Evolutionary conservation across 169 alveolate species (phyloP), one percentile per base, ranked within the genome.

Genomic region (Cryptosporidium bovis): DNA sequence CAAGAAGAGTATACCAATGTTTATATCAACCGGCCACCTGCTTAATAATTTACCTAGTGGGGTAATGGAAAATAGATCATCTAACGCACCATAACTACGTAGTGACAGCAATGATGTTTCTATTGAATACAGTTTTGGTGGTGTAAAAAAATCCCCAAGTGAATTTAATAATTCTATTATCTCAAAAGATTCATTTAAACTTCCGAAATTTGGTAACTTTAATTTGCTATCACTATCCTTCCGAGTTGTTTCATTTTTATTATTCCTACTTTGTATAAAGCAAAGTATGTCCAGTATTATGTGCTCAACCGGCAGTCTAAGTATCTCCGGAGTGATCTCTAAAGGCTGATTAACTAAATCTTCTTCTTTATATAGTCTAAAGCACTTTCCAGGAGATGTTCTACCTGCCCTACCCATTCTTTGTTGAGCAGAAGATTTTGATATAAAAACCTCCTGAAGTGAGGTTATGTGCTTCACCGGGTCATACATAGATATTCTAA

Each of bases 341-440:
- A 77, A 48, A 18, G 69, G 96, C 20, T 94, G 90, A 82, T 92
- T 82, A 64, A 84, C 60, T 82, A 90, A 92, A 31, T 92, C 91
- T 34, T 84, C 89, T 83, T 93, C 93, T 15, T 96, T 90, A 66
- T 91, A 96, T 51, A 96, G 87, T 91, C 97, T 82, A 90, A 91
- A 96, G 68, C 97, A 96, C 68, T 90, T 92, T 1, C 98, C 98
- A 1, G 95, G 92, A 20, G 85, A 87, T 27, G 83, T 69, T 90
- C 98, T 92, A 7, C 98, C 98, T 1, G 97, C 97, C 83, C 98
- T 91, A 1, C 98, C 98, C 51, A 94, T 91, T 87, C 98, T 92
- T 83, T 96, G 94, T 34, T 66, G 82, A 31, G 97, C 97, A 15
- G 95, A 93, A 50, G 94, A 90, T 85, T 93, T 90, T 33, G 96